Conservation (phyloP, 352 stramenopile genomes). For the Globisporangium parvum region DNA sequence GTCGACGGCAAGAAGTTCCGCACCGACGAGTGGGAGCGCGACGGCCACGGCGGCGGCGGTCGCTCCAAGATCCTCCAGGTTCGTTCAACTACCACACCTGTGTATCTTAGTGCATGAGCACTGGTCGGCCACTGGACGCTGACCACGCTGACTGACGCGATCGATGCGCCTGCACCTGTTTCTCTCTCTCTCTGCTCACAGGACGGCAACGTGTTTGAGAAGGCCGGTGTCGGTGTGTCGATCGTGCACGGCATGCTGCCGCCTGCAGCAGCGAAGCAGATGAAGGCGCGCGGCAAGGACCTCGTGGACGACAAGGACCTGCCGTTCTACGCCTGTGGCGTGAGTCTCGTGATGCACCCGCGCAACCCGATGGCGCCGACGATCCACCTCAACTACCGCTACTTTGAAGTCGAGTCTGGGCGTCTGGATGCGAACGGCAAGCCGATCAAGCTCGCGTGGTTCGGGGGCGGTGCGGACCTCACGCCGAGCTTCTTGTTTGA, state of each 20-base stretch:
- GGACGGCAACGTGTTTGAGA: slow-evolving; percentile 96
- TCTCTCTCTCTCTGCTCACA: slow-evolving; percentile 22
- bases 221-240: slow-evolving; percentile 96
- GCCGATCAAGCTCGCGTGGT: slow-evolving; percentile 87
- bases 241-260: slow-evolving; percentile 96
- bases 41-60: slow-evolving; percentile 91
- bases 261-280: slow-evolving; percentile 77
- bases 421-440: slow-evolving; percentile 75
- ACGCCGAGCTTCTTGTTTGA: slow-evolving; percentile 96
- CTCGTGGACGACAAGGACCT: slow-evolving; percentile 71
- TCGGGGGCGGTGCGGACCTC: slow-evolving; percentile 95
- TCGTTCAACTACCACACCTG: too few relatives aligned
- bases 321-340: slow-evolving; percentile 94
- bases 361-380: slow-evolving; percentile 92
- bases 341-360: slow-evolving; percentile 97
- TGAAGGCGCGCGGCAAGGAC: slow-evolving; percentile 72
- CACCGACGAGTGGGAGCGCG: slow-evolving; percentile 93
- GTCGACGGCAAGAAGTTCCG: slow-evolving; percentile 94
- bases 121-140: too few relatives aligned
- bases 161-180: too few relatives aligned
- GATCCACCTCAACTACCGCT: slow-evolving; percentile 97
- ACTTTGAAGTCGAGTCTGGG: slow-evolving; percentile 94
- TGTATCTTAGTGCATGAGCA: not conserved
- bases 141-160: too few relatives aligned
- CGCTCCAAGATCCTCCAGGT: slow-evolving; percentile 92